Percentiles rank a stretch among this genome's conserved stretches.
phyloP scores from a whole-genome alignment of 257 asterid genomes.

The Hygrophila difformis region DNA sequence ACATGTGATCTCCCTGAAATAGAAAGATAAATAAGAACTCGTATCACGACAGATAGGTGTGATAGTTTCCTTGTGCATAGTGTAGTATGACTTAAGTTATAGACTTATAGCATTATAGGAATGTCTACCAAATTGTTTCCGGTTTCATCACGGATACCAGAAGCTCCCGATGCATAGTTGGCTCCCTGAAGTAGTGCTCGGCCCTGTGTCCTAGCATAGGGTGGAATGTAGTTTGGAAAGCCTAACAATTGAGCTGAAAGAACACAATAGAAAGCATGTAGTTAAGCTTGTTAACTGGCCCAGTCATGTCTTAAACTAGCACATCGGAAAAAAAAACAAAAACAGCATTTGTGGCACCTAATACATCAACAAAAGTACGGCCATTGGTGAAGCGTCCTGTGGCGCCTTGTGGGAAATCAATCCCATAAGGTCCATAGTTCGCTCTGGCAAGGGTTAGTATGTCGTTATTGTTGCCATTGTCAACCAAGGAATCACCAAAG shows the following conservation, averaged over 20 bases:
- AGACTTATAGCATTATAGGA: neutral
- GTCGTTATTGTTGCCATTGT: conserved; percentile 80
- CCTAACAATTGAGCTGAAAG: conserved; percentile 78
- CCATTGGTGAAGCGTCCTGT: conserved; percentile 89
- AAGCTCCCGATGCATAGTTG: conserved; percentile 85
- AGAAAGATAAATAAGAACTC: neutral
- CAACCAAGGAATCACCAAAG: conserved; percentile 86
- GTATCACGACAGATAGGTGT: too few species aligned
- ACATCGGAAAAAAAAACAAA: neutral
- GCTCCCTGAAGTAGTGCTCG: conserved; percentile 52
- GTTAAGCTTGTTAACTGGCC: neutral
- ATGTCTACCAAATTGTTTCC: conserved; percentile 68
- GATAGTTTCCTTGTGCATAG: too few species aligned
- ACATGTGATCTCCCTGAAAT: conserved; percentile 63
- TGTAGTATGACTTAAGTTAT: too few species aligned
- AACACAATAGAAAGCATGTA: neutral
- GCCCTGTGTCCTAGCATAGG: conserved; percentile 51
- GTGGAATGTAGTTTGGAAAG: conserved; percentile 63
- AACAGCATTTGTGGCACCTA: conserved; percentile 58
- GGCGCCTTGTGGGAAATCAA: conserved; percentile 72
- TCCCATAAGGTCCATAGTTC: conserved; percentile 74
- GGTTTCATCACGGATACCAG: conserved; percentile 90
- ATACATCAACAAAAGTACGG: conserved; percentile 67
- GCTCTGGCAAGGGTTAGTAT: conserved; percentile 73
- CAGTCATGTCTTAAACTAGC: too few species aligned